phyloP scores from a whole-genome alignment of 495 filamentous ascomycete genomes.

The Endocarpon pusillum region DNA sequence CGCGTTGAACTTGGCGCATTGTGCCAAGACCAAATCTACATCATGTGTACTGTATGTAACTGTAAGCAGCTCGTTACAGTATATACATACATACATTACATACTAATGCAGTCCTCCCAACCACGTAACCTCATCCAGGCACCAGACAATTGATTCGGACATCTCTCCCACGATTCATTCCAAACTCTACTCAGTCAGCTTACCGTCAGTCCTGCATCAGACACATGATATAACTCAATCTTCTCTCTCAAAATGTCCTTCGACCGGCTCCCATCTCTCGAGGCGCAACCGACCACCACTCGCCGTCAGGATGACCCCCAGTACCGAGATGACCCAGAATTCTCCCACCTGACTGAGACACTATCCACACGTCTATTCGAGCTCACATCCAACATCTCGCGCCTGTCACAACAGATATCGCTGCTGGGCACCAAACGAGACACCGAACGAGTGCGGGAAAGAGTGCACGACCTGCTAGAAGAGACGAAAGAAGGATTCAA shows the following conservation, averaged over 20 bases:
- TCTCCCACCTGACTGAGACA: conserved; percentile 59
- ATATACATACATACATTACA: too few relatives aligned
- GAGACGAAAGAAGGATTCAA: conserved; percentile 80
- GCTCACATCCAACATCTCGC: conserved; percentile 71
- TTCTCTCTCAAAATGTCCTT: conserved; percentile 56
- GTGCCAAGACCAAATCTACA: too few relatives aligned
- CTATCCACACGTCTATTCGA: conserved; percentile 75
- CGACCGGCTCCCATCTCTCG: conserved; percentile 65
- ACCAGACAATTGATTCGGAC: too few relatives aligned
- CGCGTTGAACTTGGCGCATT: too few relatives aligned
- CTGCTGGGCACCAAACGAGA: conserved; percentile 81
- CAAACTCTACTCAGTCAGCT: too few relatives aligned
- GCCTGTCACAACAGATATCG: conserved; percentile 60
- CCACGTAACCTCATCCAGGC: too few relatives aligned
- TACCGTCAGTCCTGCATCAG: too few relatives aligned
- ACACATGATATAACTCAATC: background rate
- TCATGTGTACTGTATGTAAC: too few relatives aligned
- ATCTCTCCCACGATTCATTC: too few relatives aligned
- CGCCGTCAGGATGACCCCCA: conserved; percentile 53
- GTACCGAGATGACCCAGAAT: conserved; percentile 80
- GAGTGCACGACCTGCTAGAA: conserved; percentile 70
- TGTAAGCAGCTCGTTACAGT: too few relatives aligned
- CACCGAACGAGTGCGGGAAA: conserved; percentile 75
- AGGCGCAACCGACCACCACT: conserved; percentile 58
- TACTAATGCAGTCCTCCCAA: too few relatives aligned